Evolutionary conservation across 2,329 filamentous ascomycete species (phyloP), one percentile per base, ranked within the genome.

Genomic region (Xylariomycetidae sp.): DNA sequence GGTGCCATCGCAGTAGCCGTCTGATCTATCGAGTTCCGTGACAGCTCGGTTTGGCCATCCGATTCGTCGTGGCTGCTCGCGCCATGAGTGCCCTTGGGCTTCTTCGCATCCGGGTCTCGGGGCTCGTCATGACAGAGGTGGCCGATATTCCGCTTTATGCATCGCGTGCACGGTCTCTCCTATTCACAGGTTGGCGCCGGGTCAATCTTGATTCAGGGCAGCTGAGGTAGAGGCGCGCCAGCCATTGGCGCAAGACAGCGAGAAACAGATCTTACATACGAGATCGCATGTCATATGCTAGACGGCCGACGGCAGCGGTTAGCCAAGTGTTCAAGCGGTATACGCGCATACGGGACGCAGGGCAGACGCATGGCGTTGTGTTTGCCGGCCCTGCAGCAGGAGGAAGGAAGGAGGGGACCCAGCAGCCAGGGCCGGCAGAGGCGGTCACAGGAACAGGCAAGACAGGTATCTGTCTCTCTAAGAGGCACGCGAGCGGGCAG

Each of bases 111-210:
- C 48, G 79, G 70, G 55, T 98, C 90, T 61, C 90, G 82, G 48
- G 89, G 90, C 64, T 96, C 92, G 64, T 98, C 92, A 67, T 95
- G 92, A 64, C 92, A 98, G 47, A 98, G 74, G 64, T 98, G 92
- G 53, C 90, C 92, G 61, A 98, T 98, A 66, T 95, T 95, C 56
- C 92, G 82, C 68, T 96, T 98, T 65, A 96, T 86, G 70, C 92
- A 98, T 65, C 92, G 79, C 53, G 87, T 90, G 74, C 92, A 98
- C 54, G 92, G 92, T 59, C 92, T 82, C 69, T 94, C 87, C 87
- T 93, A 61, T 55, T 52, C 47, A 53, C 53, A 41, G 40, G 49
- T 46, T 46, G 52, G 54, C 57, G 46, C 49, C 57, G 51, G 50
- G 56, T 50, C 45, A 58, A 48, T 54, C 47, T 49, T 48, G 48